Conservation (phyloP, 257 asterid species). For the Rauvolfia tetraphylla region DNA sequence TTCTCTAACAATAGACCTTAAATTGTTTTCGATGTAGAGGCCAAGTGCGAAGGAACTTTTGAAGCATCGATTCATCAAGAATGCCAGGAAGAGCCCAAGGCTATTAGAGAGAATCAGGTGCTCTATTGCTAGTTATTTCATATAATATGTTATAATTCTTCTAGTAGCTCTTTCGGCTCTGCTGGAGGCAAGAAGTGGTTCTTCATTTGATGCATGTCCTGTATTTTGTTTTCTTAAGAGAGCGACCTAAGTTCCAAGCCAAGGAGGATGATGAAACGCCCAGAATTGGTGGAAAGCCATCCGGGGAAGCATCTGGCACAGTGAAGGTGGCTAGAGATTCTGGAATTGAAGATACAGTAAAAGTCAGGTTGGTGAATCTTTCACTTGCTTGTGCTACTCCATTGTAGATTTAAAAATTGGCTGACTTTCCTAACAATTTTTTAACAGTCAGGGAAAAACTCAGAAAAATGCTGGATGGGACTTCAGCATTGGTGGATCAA, state of each 20-base stretch:
- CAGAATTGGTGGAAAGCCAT: constrained; percentile 30
- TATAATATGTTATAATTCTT: neutral
- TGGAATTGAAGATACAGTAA: constrained; percentile 36
- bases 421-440: constrained; percentile 23
- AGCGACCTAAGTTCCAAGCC: constrained; percentile 45
- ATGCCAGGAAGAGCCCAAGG: constrained; percentile 86
- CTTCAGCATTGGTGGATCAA: constrained; percentile 83
- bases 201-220: constrained; percentile 5
- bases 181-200: neutral
- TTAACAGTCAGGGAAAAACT: constrained; percentile 64
- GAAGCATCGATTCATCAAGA: constrained; percentile 86
- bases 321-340: constrained; percentile 42
- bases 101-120: constrained; percentile 96
- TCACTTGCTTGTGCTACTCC: constrained; percentile 17
- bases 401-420: constrained; percentile 11
- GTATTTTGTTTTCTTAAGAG: constrained; percentile 32
- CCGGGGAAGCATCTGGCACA: constrained; percentile 52
- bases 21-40: constrained; percentile 47
- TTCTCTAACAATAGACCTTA: constrained; percentile 10
- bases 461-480: constrained; percentile 88
- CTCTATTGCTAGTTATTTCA: neutral
- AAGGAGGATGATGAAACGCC: constrained; percentile 41
- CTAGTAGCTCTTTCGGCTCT: neutral
- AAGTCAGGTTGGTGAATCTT: constrained; percentile 52
- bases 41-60: constrained; percentile 95